These are phyloP conservation scores for Malassezia globosa DNA, from an alignment of 1,284 basidiomycete genomes.

Conservation along the genomic window DNA sequence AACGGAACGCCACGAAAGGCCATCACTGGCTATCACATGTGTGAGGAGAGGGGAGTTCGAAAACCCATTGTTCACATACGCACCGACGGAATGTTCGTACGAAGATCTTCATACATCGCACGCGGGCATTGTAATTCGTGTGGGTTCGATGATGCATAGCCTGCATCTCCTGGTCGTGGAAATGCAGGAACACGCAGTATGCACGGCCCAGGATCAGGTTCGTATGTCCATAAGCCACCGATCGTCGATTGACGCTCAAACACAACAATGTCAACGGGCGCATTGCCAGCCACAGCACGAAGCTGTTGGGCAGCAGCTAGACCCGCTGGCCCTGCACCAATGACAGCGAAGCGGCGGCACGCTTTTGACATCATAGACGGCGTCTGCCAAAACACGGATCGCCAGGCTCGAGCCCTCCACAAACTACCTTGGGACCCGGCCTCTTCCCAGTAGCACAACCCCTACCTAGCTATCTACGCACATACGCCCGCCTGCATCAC, in stretches of 20 bases:
- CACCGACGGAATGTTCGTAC: conserved; percentile 40
- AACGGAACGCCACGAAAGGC: conserved; percentile 41
- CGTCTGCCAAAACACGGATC: neutral
- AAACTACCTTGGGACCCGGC: no score
- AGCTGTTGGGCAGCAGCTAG: conserved; percentile 48
- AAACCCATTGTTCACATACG: no score
- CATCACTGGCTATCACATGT: conserved; percentile 36
- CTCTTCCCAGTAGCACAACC: no score
- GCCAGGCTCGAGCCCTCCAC: no score
- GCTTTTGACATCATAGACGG: neutral
- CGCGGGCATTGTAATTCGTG: conserved; percentile 15
- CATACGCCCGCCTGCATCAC: no score
- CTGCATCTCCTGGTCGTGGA: neutral
- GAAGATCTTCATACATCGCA: conserved; percentile 42
- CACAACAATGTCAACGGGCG: conserved; percentile 13
- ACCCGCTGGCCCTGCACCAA: conserved; percentile 11
- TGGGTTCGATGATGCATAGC: conserved; percentile 14
- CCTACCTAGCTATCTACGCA: no score
- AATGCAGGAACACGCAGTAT: conserved; percentile 38
- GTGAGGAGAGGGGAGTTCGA: no score
- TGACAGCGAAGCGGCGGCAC: conserved; percentile 6
- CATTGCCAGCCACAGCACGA: conserved; percentile 17
- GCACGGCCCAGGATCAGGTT: conserved; percentile 22
- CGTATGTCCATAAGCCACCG: conserved; percentile 34
- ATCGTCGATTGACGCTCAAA: conserved; percentile 24